Evolutionary conservation across 306 rosid genomes (phyloP).

Genomic region (Quercus variabilis): DNA sequence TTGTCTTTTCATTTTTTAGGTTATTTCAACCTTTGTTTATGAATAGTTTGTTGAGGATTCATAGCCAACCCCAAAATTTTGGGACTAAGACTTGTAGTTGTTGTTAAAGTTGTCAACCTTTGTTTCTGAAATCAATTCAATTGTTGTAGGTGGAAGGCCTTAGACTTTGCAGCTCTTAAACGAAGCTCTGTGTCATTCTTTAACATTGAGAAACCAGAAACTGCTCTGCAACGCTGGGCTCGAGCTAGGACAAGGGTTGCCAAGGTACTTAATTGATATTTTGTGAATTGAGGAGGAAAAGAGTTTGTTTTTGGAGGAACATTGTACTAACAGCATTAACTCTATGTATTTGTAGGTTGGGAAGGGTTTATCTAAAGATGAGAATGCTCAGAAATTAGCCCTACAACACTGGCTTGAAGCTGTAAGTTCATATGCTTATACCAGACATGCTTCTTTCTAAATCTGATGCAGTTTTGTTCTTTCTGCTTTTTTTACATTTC

Average conservation of each 20-base stretch:
- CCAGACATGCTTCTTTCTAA: not conserved
- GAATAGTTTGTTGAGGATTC: not conserved
- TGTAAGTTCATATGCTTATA: constrained; percentile 23
- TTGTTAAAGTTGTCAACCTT: not conserved
- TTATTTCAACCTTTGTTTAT: not conserved
- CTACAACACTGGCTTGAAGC: constrained; percentile 62
- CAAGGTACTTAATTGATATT: constrained; percentile 24
- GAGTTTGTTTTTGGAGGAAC: not conserved
- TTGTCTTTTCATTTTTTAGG: not conserved
- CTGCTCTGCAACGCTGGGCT: constrained; percentile 39
- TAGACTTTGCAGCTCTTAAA: constrained; percentile 45
- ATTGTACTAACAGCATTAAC: not conserved
- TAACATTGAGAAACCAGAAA: constrained; percentile 40
- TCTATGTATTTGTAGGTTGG: constrained; percentile 33
- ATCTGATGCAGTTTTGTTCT: not conserved
- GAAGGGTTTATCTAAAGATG: constrained; percentile 46
- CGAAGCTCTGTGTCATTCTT: constrained; percentile 49
- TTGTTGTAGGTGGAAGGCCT: constrained; percentile 49
- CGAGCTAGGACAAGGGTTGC: constrained; percentile 51
- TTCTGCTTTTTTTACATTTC: not conserved
- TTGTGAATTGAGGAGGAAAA: not conserved
- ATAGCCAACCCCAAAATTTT: no score
- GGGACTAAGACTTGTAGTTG: no score
- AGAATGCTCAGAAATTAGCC: constrained; percentile 51
- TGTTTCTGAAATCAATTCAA: not conserved